Percentiles rank a stretch among this genome's conserved stretches.
These are phyloP conservation scores for Colletotrichum sp. DNA, from an alignment of 2,329 filamentous ascomycete species.

Conservation along the genomic window DNA sequence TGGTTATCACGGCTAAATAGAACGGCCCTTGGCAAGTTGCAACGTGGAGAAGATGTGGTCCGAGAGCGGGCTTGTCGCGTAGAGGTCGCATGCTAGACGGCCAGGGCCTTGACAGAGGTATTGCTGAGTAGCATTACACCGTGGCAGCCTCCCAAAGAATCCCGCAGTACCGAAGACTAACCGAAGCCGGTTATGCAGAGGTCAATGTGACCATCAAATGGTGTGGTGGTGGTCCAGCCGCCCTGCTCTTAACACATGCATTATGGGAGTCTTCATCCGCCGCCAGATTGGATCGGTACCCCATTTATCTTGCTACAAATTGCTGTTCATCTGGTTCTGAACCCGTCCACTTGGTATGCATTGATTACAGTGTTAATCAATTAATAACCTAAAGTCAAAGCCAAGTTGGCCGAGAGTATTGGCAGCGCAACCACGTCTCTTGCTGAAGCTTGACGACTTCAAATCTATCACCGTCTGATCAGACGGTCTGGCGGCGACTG, in stretches of 20 bases:
- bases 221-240: slow-evolving; percentile 2
- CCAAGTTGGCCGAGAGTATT: slow-evolving; percentile 9
- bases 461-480: slow-evolving; percentile 23
- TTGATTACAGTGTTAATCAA: slow-evolving; percentile 8
- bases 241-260: slow-evolving; percentile 6
- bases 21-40: slow-evolving; percentile 3
- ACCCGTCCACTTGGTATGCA: neutral
- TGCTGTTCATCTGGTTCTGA: neutral
- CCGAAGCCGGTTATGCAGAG: neutral
- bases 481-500: slow-evolving; percentile 22
- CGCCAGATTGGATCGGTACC: slow-evolving; percentile 10
- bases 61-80: neutral
- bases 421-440: slow-evolving; percentile 39
- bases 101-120: neutral
- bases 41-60: neutral
- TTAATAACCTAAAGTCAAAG: slow-evolving; percentile 4
- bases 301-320: neutral
- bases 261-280: slow-evolving; percentile 10
- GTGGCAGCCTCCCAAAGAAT: neutral
- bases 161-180: neutral
- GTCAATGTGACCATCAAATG: slow-evolving; percentile 11
- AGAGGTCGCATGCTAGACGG: neutral
- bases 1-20: slow-evolving; percentile 14
- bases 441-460: slow-evolving; percentile 20
- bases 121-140: neutral